phyloP scores from a whole-genome alignment of 2,329 filamentous ascomycete species.

The Fusarium pseudonygamai region DNA sequence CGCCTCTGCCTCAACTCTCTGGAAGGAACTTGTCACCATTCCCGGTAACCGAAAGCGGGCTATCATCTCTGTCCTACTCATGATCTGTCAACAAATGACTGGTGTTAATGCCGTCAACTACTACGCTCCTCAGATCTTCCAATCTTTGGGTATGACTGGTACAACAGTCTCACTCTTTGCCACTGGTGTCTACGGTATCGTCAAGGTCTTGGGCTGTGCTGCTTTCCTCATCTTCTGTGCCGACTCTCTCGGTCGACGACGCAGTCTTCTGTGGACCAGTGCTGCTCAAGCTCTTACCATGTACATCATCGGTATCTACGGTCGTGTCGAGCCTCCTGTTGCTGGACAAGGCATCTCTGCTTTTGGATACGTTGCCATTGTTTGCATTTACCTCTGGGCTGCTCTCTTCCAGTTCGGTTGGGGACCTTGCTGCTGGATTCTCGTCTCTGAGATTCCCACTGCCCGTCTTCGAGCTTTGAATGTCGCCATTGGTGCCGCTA shows the following conservation, averaged over 20 bases:
- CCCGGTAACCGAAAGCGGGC: slow-evolving; percentile 70
- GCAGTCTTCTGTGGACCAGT: slow-evolving; percentile 70
- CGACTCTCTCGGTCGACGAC: slow-evolving; percentile 73
- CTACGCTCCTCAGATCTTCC: slow-evolving; percentile 76
- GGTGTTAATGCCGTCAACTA: slow-evolving; percentile 67
- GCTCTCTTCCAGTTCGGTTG: slow-evolving; percentile 75
- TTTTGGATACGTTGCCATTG: slow-evolving; percentile 75
- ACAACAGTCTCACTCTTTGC: slow-evolving; percentile 72
- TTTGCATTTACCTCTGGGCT: slow-evolving; percentile 78
- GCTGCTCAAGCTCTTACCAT: slow-evolving; percentile 69
- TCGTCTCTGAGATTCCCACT: slow-evolving; percentile 74
- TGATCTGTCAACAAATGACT: slow-evolving; percentile 80
- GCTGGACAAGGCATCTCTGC: slow-evolving; percentile 62
- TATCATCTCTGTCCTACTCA: slow-evolving; percentile 66
- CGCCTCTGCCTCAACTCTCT: slow-evolving; percentile 63
- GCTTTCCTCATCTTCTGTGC: slow-evolving; percentile 73
- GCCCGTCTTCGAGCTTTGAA: slow-evolving; percentile 73
- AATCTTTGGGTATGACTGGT: slow-evolving; percentile 66
- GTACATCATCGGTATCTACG: slow-evolving; percentile 78
- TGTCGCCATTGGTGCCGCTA: slow-evolving; percentile 73
- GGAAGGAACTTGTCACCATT: slow-evolving; percentile 71
- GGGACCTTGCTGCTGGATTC: slow-evolving; percentile 79
- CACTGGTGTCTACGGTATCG: slow-evolving; percentile 77
- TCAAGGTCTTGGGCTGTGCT: slow-evolving; percentile 72
- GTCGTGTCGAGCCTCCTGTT: slow-evolving; percentile 68